phyloP scores from a whole-genome alignment of 2,329 filamentous ascomycete species.

The Zymoseptoria passerinii region DNA sequence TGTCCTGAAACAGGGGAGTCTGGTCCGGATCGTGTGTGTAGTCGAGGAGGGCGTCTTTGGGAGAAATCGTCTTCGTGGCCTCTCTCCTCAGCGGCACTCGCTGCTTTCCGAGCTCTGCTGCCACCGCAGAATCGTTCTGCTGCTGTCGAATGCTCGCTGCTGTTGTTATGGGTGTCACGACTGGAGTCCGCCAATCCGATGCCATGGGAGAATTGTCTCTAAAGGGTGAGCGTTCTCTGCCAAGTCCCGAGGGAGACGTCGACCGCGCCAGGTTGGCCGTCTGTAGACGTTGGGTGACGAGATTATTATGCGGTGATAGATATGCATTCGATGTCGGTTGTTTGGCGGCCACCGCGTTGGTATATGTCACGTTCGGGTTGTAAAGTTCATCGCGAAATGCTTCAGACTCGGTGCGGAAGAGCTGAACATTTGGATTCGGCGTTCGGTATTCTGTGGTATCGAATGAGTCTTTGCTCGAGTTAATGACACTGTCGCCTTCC shows the following conservation, averaged over 20 bases:
- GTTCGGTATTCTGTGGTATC: constrained; percentile 35
- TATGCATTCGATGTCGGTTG: constrained; percentile 48
- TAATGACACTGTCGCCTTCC: constrained; percentile 1
- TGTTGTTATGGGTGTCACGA: constrained; percentile 41
- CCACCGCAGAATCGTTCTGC: constrained; percentile 53
- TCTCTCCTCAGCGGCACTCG: constrained; percentile 28
- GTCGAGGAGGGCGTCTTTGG: constrained; percentile 82
- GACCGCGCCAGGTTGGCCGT: constrained; percentile 65
- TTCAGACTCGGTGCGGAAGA: constrained; percentile 68
- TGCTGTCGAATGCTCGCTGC: constrained; percentile 55
- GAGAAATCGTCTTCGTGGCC: constrained; percentile 74
- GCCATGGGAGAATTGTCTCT: constrained; percentile 51
- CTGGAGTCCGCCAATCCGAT: constrained; percentile 34
- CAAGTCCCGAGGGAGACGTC: constrained; percentile 46
- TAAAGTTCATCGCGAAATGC: constrained; percentile 78
- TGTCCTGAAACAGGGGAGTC: constrained; percentile 64
- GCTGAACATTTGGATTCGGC: constrained; percentile 59
- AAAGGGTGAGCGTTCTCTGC: constrained; percentile 73
- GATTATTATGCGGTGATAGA: constrained; percentile 45
- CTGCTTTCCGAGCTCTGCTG: constrained; percentile 30
- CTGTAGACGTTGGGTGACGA: constrained; percentile 69
- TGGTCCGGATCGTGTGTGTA: constrained; percentile 64
- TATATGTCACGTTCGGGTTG: constrained; percentile 53
- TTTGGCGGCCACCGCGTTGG: constrained; percentile 45
- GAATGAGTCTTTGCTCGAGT: constrained; percentile 58